A percentile compares a stretch with the other conserved stretches of the same genome.
Conservation (phyloP, 257 asterid genomes). For the Ilex asprella region DNA sequence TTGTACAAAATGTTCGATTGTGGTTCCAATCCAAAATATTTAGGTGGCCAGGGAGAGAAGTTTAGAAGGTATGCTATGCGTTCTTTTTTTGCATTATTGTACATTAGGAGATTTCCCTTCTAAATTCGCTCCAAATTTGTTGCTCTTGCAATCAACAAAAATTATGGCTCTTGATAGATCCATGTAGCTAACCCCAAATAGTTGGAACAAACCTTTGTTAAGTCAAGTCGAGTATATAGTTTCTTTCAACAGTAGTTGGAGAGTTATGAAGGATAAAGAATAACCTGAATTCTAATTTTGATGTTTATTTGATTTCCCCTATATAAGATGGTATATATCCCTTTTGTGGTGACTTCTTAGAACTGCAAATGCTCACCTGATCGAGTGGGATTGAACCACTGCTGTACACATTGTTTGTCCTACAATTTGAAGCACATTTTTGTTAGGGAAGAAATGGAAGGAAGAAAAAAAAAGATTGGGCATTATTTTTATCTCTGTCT, state of each 20-base stretch:
- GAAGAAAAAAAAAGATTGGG: too few relatives aligned
- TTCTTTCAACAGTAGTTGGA: background rate
- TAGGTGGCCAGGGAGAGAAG: conserved; percentile 73
- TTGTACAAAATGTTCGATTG: conserved; percentile 66
- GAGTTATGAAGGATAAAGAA: background rate
- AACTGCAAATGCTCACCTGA: too few relatives aligned
- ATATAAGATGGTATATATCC: background rate
- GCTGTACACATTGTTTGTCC: too few relatives aligned
- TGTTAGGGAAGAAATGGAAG: too few relatives aligned
- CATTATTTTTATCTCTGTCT: too few relatives aligned
- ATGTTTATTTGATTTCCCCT: background rate
- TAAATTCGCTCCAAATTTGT: background rate
- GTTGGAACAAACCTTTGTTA: too few relatives aligned
- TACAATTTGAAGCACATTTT: too few relatives aligned
- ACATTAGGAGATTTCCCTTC: background rate
- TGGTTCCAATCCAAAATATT: conserved; percentile 62
- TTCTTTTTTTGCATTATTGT: conserved; percentile 3
- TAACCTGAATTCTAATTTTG: background rate
- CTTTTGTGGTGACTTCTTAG: too few relatives aligned
- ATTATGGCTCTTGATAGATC: too few relatives aligned
- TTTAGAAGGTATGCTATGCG: conserved; percentile 60
- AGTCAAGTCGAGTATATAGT: background rate
- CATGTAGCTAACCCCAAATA: too few relatives aligned
- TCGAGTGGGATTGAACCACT: too few relatives aligned
- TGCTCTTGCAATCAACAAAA: background rate